A percentile compares a stretch with the other conserved stretches of the same genome.
phyloP scores from a whole-genome alignment of 2,329 filamentous ascomycete genomes.

The Fusarium sarcochroum region DNA sequence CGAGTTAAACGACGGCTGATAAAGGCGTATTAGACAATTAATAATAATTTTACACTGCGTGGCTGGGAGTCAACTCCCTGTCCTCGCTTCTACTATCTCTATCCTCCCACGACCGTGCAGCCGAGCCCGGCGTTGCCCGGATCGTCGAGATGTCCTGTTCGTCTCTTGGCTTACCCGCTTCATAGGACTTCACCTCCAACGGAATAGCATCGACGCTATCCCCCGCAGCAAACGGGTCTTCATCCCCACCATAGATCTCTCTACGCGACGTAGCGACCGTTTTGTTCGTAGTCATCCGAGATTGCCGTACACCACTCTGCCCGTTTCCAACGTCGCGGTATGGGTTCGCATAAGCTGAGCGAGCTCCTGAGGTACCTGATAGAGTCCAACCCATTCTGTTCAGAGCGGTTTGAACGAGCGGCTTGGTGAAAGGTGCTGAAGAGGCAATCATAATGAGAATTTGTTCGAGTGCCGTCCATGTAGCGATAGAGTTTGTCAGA shows the following conservation, averaged over 20 bases:
- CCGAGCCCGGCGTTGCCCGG: neutral
- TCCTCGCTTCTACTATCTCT: constrained; percentile 21
- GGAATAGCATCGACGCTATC: constrained; percentile 18
- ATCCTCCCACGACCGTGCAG: constrained; percentile 11
- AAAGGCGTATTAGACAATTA: constrained; percentile 6
- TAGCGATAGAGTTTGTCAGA: constrained; percentile 23
- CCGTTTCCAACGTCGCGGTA: constrained; percentile 1
- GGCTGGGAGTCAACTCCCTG: constrained; percentile 20
- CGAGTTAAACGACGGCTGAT: neutral
- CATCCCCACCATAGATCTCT: constrained; percentile 11
- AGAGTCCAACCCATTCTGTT: constrained; percentile 26
- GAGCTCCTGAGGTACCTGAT: constrained; percentile 10
- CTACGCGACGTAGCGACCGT: constrained; percentile 3
- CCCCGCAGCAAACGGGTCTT: constrained; percentile 15
- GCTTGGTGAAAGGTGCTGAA: constrained; percentile 19
- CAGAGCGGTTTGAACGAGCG: neutral
- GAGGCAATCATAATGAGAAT: constrained; percentile 34
- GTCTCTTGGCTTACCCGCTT: neutral
- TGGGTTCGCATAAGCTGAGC: constrained; percentile 6
- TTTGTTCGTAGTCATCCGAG: constrained; percentile 3
- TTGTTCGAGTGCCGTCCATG: constrained; percentile 27
- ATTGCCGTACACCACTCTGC: neutral
- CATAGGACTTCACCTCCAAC: constrained; percentile 3
- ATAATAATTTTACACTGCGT: constrained; percentile 9
- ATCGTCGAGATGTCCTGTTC: constrained; percentile 2